phyloP scores from a whole-genome alignment of 106 monocot genomes.

The Dioscorea alata region DNA sequence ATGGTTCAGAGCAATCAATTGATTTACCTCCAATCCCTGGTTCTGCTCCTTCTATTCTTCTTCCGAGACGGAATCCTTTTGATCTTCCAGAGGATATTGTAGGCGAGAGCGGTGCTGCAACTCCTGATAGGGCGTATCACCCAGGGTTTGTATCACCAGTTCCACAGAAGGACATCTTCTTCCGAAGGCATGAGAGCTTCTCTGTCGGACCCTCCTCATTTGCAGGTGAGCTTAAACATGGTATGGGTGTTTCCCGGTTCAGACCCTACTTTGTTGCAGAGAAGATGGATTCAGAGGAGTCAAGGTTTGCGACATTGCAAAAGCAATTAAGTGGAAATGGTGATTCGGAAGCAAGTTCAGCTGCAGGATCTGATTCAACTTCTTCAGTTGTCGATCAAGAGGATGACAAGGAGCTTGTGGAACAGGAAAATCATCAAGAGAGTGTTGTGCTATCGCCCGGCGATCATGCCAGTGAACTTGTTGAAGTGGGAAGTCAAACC shows the following conservation, averaged over 20 bases:
- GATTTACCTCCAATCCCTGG: constrained; percentile 53
- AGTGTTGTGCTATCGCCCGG: neutral
- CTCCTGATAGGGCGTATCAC: constrained; percentile 10
- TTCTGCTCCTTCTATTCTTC: constrained; percentile 61
- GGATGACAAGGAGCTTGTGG: constrained; percentile 19
- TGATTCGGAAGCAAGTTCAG: constrained; percentile 28
- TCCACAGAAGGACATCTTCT: constrained; percentile 26
- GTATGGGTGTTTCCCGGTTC: constrained; percentile 16
- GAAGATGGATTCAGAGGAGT: constrained; percentile 21
- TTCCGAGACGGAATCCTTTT: constrained; percentile 50
- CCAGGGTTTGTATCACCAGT: constrained; percentile 10
- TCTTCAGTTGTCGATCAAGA: constrained; percentile 20
- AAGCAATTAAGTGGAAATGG: constrained; percentile 32
- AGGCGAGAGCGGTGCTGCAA: constrained; percentile 8
- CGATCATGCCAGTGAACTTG: constrained; percentile 4
- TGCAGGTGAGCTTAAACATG: constrained; percentile 29
- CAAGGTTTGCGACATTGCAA: constrained; percentile 5
- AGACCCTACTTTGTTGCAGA: constrained; percentile 29
- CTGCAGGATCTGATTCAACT: constrained; percentile 22
- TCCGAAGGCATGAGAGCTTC: constrained; percentile 48
- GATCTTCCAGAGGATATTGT: constrained; percentile 36
- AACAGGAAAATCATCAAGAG: constrained; percentile 13
- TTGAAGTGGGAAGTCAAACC: constrained; percentile 16
- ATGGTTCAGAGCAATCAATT: constrained; percentile 38
- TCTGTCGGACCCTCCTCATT: constrained; percentile 29